Conservation (phyloP, 345 rosid genomes). For the Garcia nutans region DNA sequence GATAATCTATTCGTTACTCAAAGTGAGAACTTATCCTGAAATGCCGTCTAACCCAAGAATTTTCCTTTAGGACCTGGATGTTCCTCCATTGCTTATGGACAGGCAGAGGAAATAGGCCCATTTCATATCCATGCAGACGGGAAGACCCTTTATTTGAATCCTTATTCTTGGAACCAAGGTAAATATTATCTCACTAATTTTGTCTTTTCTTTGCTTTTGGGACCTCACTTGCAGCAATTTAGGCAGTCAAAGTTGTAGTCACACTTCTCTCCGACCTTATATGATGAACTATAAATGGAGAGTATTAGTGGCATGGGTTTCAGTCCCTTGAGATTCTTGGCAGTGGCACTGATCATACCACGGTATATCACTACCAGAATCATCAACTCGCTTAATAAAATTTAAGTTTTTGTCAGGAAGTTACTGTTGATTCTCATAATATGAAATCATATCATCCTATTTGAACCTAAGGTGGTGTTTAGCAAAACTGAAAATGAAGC, state of each 20-base stretch:
- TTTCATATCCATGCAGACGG: slow-evolving; percentile 81
- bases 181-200: not conserved
- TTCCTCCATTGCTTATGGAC: slow-evolving; percentile 82
- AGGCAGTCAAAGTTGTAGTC: not conserved
- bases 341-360: too few relatives aligned
- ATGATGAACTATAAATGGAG: not conserved
- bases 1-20: slow-evolving; percentile 9
- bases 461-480: not conserved
- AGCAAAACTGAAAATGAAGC: too few relatives aligned
- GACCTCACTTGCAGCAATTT: not conserved
- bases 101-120: slow-evolving; percentile 93
- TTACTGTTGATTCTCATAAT: too few relatives aligned
- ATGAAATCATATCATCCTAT: not conserved
- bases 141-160: slow-evolving; percentile 71
- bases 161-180: slow-evolving; percentile 96
- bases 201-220: not conserved
- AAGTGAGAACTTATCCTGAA: slow-evolving; percentile 1
- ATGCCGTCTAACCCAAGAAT: slow-evolving; percentile 8
- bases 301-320: not conserved
- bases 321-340: too few relatives aligned
- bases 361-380: not conserved
- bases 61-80: slow-evolving; percentile 82
- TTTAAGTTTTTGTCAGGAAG: not conserved
- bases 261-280: not conserved
- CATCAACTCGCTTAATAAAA: not conserved